Percentiles rank a stretch among this genome's conserved stretches.
These are phyloP conservation scores for Amaranthus cruentus DNA, from an alignment of 148 eudicot genomes.

Conservation along the genomic window DNA sequence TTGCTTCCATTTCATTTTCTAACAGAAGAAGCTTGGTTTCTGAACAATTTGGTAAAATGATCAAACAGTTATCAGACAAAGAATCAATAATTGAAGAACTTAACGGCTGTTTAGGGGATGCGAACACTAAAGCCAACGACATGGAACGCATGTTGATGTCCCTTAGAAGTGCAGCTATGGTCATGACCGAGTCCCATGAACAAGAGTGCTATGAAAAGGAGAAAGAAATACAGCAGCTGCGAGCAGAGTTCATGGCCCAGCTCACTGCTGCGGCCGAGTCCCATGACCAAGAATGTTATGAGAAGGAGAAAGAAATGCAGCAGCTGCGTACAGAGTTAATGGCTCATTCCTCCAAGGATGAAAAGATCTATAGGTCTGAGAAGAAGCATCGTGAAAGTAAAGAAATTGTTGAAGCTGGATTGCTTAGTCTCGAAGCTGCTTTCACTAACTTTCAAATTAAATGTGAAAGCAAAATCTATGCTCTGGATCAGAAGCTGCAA, in stretches of 20 bases:
- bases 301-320: constrained; percentile 56
- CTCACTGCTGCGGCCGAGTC: constrained; percentile 46
- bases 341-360: constrained; percentile 48
- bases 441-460: constrained; percentile 54
- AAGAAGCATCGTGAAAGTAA: constrained; percentile 39
- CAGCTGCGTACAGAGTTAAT: constrained; percentile 47
- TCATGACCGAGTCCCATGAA: constrained; percentile 68
- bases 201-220: constrained; percentile 68
- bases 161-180: constrained; percentile 79
- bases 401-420: constrained; percentile 36
- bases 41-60: constrained; percentile 58
- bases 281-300: constrained; percentile 61
- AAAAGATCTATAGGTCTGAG: constrained; percentile 46
- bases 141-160: constrained; percentile 77
- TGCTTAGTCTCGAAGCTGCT: constrained; percentile 40
- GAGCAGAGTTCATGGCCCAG: constrained; percentile 46
- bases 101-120: constrained; percentile 58
- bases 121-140: constrained; percentile 48
- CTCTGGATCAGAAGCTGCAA: constrained; percentile 48
- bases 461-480: constrained; percentile 34
- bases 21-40: constrained; percentile 38
- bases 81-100: constrained; percentile 57
- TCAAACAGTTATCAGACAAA: constrained; percentile 54
- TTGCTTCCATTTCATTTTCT: constrained; percentile 38
- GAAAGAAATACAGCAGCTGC: constrained; percentile 40